These are phyloP conservation scores for Colletotrichum gigasporum DNA, from an alignment of 2,329 filamentous ascomycete genomes.

Conservation along the genomic window DNA sequence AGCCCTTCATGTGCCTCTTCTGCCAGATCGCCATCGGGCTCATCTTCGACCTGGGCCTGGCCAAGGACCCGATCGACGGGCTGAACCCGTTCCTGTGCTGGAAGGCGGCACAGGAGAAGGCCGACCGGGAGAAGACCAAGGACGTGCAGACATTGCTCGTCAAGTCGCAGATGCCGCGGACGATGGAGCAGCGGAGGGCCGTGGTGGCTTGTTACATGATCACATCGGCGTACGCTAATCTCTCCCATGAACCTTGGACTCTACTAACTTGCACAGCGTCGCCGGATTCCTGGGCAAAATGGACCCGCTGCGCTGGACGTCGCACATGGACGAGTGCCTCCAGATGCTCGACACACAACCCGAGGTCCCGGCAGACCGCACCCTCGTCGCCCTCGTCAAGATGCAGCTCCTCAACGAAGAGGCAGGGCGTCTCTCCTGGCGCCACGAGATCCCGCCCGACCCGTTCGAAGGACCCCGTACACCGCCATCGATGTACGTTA, in stretches of 20 bases:
- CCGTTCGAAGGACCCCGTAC: neutral
- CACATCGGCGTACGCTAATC: slow-evolving; percentile 8
- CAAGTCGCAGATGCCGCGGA: slow-evolving; percentile 19
- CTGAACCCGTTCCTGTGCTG: slow-evolving; percentile 28
- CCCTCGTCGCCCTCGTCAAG: slow-evolving; percentile 53
- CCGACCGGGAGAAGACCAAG: slow-evolving; percentile 5
- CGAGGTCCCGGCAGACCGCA: slow-evolving; percentile 55
- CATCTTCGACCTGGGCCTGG: slow-evolving; percentile 55
- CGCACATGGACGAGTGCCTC: slow-evolving; percentile 65
- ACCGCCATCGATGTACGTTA: slow-evolving; percentile 40
- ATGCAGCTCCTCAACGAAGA: slow-evolving; percentile 43
- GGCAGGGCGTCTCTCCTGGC: slow-evolving; percentile 36
- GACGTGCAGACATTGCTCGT: neutral
- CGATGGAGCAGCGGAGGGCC: slow-evolving; percentile 35
- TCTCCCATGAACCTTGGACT: neutral
- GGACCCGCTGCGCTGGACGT: slow-evolving; percentile 61
- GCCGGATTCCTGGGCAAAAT: slow-evolving; percentile 43
- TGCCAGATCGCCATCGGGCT: slow-evolving; percentile 53
- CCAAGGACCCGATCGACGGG: slow-evolving; percentile 14
- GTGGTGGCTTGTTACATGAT: slow-evolving; percentile 33
- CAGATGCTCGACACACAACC: slow-evolving; percentile 48
- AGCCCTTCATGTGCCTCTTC: slow-evolving; percentile 55
- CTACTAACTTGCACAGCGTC: neutral
- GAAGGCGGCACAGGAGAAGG: slow-evolving; percentile 22
- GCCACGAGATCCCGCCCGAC: slow-evolving; percentile 22